These are phyloP conservation scores for Kodamaea anthophila DNA, from an alignment of 1,139 yeast species.

Conservation along the genomic window DNA sequence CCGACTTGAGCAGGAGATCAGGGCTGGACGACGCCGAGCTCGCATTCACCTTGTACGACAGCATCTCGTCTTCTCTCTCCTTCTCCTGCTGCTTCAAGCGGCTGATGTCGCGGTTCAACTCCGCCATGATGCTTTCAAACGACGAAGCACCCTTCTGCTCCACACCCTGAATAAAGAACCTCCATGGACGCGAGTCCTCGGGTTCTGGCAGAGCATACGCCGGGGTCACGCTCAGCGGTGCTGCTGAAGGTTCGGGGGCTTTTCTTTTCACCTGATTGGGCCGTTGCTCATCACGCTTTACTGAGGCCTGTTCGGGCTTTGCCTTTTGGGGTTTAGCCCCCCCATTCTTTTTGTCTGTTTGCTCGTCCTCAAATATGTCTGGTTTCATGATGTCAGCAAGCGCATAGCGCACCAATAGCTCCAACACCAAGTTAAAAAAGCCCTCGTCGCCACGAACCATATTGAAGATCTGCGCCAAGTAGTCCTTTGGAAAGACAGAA, in stretches of 20 bases:
- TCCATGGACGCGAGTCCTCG: too few species aligned
- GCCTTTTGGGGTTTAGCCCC: constrained; percentile 1
- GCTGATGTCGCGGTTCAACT: constrained; percentile 6
- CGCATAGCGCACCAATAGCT: constrained; percentile 4
- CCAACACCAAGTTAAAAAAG: constrained; percentile 7
- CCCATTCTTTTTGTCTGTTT: background rate
- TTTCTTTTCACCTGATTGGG: too few species aligned
- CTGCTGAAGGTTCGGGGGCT: background rate
- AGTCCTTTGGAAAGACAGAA: background rate
- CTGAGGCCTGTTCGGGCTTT: background rate
- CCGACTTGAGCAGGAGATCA: too few species aligned
- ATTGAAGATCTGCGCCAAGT: constrained; percentile 7
- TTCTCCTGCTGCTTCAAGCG: constrained; percentile 5
- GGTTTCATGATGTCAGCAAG: background rate
- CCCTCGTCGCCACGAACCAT: constrained; percentile 10
- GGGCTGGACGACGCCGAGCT: too few species aligned
- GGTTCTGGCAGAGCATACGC: background rate
- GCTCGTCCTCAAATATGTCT: background rate
- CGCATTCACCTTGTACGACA: too few species aligned
- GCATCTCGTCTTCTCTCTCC: background rate
- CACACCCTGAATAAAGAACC: too few species aligned
- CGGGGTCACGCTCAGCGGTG: background rate
- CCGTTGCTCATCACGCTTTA: too few species aligned
- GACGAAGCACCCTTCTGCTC: background rate
- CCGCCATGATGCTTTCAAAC: constrained; percentile 5